A percentile compares a stretch with the other conserved stretches of the same genome.
These are phyloP conservation scores for Conringia planisiliqua DNA, from an alignment of 345 rosid species.

Conservation along the genomic window DNA sequence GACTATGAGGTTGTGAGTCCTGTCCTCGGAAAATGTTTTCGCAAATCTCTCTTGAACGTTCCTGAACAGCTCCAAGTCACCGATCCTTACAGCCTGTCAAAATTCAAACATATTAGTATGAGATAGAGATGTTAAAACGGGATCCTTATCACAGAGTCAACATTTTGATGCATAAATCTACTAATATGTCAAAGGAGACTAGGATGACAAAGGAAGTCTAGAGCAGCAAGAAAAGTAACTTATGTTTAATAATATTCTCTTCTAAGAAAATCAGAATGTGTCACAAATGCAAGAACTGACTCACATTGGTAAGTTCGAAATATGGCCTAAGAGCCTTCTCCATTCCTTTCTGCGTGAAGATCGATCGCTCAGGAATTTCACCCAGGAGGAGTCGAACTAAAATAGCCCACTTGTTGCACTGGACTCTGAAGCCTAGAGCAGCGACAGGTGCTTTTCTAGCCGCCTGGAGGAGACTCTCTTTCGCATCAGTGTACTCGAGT, in stretches of 20 bases:
- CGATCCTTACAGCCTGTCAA: constrained; percentile 75
- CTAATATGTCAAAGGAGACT: background rate
- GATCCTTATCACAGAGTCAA: background rate
- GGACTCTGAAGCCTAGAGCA: constrained; percentile 70
- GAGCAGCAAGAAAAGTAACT: background rate
- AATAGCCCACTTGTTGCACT: constrained; percentile 83
- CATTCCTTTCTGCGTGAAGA: constrained; percentile 88
- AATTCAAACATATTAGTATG: background rate
- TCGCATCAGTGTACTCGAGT: constrained; percentile 86
- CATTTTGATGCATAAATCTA: background rate
- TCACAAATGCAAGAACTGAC: constrained; percentile 11
- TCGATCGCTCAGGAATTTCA: constrained; percentile 81
- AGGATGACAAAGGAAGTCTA: background rate
- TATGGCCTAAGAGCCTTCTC: constrained; percentile 78
- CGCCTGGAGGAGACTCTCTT: constrained; percentile 84
- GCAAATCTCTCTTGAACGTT: constrained; percentile 69
- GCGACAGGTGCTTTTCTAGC: constrained; percentile 87
- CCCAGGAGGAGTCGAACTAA: constrained; percentile 73
- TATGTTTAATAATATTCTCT: background rate
- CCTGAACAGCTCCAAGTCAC: constrained; percentile 85
- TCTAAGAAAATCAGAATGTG: background rate
- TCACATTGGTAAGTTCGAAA: constrained; percentile 87
- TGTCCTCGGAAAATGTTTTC: constrained; percentile 53
- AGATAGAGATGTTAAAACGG: background rate
- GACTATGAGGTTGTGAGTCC: constrained; percentile 66